These are phyloP conservation scores for Wickerhamomyces mucosus DNA, from an alignment of 805 yeast species.

Conservation along the genomic window DNA sequence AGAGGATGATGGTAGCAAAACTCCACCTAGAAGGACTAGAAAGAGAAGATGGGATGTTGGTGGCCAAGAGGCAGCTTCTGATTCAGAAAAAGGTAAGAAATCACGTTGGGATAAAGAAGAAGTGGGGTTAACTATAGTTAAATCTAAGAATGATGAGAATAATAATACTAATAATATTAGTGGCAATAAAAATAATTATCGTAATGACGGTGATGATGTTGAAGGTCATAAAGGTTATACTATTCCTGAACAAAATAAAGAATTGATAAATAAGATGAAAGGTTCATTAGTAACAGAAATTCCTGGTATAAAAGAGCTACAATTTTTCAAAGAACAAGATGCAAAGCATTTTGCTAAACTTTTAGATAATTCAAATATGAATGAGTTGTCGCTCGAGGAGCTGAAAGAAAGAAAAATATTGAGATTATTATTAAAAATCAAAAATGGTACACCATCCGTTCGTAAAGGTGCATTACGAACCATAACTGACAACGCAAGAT, in stretches of 20 bases:
- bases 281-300: slow-evolving; percentile 40
- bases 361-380: slow-evolving; percentile 19
- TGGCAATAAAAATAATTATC: too few relatives aligned
- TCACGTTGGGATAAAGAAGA: slow-evolving; percentile 8
- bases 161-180: too few relatives aligned
- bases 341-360: slow-evolving; percentile 60
- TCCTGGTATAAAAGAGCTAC: slow-evolving; percentile 58
- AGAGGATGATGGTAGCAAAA: slow-evolving; percentile 14
- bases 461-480: slow-evolving; percentile 64
- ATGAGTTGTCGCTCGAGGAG: slow-evolving; percentile 39
- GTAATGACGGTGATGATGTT: too few relatives aligned
- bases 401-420: slow-evolving; percentile 49
- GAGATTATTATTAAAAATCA: slow-evolving; percentile 56
- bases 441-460: slow-evolving; percentile 63
- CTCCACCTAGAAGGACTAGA: slow-evolving; percentile 19
- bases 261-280: too few relatives aligned
- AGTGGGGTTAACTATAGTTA: too few relatives aligned
- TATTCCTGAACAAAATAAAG: slow-evolving; percentile 48
- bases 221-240: slow-evolving; percentile 27
- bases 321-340: slow-evolving; percentile 65
- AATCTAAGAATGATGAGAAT: too few relatives aligned
- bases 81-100: slow-evolving; percentile 8
- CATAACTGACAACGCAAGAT: slow-evolving; percentile 51
- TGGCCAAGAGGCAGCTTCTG: slow-evolving; percentile 1
- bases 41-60: slow-evolving; percentile 19